Percentiles rank a stretch among this genome's conserved stretches.
These are phyloP conservation scores for Kurtzmaniella cleridarum DNA, from an alignment of 805 yeast species.

Conservation along the genomic window DNA sequence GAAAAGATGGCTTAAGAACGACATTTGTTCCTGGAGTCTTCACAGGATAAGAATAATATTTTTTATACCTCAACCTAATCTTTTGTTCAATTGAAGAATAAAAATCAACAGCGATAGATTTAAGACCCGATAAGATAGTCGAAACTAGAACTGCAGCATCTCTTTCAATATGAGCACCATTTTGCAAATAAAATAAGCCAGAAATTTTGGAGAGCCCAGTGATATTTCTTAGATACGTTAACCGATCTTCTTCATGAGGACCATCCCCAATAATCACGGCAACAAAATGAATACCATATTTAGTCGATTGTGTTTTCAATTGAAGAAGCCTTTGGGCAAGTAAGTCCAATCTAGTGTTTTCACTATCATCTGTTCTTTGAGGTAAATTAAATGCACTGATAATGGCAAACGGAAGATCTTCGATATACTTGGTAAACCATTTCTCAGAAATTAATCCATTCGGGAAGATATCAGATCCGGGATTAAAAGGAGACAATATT, in stretches of 20 bases:
- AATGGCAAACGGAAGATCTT: constrained; percentile 27
- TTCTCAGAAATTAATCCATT: constrained; percentile 23
- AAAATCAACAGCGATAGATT: constrained; percentile 25
- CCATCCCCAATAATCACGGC: constrained; percentile 16
- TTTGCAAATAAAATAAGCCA: constrained; percentile 24
- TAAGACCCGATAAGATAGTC: constrained; percentile 25
- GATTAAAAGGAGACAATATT: constrained; percentile 32
- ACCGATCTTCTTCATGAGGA: constrained; percentile 15
- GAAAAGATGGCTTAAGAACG: constrained; percentile 29
- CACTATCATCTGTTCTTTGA: constrained; percentile 5
- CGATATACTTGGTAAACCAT: constrained; percentile 33
- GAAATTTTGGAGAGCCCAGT: constrained; percentile 26
- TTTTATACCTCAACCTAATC: constrained; percentile 28
- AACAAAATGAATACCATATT: constrained; percentile 13
- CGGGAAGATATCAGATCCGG: constrained; percentile 22
- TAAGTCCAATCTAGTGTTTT: constrained; percentile 10
- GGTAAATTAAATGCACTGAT: constrained; percentile 16
- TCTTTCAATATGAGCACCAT: constrained; percentile 11
- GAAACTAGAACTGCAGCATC: constrained; percentile 28
- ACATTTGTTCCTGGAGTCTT: constrained; percentile 19
- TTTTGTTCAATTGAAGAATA: constrained; percentile 26
- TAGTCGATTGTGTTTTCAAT: constrained; percentile 8
- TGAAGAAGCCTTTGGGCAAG: constrained; percentile 8
- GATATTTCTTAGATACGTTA: constrained; percentile 19
- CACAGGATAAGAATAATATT: constrained; percentile 33